Percentiles rank a stretch among this genome's conserved stretches.
Evolutionary conservation across 345 rosid species (phyloP).

Genomic region (Salix koriyanagi): DNA sequence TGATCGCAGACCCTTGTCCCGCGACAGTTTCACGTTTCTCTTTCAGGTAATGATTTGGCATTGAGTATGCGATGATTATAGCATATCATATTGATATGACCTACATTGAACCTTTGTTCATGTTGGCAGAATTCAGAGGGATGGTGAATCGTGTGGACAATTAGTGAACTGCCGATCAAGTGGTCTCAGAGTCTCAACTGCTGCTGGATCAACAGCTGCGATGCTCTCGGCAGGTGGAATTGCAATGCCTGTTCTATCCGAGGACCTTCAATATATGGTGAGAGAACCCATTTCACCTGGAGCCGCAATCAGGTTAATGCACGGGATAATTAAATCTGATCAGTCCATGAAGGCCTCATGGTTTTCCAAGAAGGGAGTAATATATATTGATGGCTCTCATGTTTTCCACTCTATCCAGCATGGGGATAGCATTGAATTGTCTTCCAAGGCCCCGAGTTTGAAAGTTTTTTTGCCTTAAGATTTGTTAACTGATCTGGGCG

Average conservation of each 20-base stretch:
- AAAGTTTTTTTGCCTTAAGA: constrained; percentile 54
- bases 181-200: constrained; percentile 83
- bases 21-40: constrained; percentile 79
- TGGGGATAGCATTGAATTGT: constrained; percentile 58
- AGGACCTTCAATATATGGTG: constrained; percentile 76
- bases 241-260: constrained; percentile 61
- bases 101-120: neutral
- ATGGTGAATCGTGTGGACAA: constrained; percentile 35
- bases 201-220: constrained; percentile 90
- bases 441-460: constrained; percentile 60
- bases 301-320: constrained; percentile 44
- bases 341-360: constrained; percentile 56
- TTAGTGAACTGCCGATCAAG: constrained; percentile 74
- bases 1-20: constrained; percentile 79
- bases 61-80: neutral
- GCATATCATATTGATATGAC: neutral
- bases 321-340: constrained; percentile 49
- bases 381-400: constrained; percentile 79
- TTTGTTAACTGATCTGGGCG: neutral
- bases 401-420: constrained; percentile 41
- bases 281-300: constrained; percentile 77
- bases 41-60: constrained; percentile 47
- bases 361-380: constrained; percentile 56
- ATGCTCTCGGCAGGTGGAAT: constrained; percentile 91
- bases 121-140: constrained; percentile 48